phyloP scores from a whole-genome alignment of 169 alveolate species.

The Plasmodium inui region DNA sequence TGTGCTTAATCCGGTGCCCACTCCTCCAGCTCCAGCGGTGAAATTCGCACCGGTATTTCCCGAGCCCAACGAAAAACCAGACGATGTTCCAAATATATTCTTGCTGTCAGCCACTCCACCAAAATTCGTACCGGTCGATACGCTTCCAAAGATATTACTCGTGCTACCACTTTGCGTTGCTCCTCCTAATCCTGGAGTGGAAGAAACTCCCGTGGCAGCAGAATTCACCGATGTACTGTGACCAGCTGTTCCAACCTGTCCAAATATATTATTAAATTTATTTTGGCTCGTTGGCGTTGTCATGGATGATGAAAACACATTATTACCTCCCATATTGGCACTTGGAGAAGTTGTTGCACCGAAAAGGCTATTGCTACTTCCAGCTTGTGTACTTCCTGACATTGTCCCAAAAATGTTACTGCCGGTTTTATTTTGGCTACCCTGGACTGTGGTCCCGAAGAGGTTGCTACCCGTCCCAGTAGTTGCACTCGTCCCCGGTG shows the following conservation, averaged over 20 bases:
- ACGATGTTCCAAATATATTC: slow-evolving; percentile 49
- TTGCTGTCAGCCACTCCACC: slow-evolving; percentile 30
- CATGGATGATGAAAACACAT: slow-evolving; percentile 30
- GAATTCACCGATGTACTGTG: not conserved
- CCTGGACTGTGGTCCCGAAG: slow-evolving; percentile 28
- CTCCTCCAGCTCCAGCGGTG: slow-evolving; percentile 15
- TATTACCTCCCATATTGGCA: slow-evolving; percentile 35
- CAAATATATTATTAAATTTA: slow-evolving; percentile 49
- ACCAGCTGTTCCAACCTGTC: slow-evolving; percentile 2
- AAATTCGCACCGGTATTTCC: not conserved
- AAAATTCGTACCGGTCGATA: slow-evolving; percentile 20
- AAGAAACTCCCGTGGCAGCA: not conserved
- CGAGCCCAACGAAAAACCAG: slow-evolving; percentile 27
- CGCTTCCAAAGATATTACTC: slow-evolving; percentile 24
- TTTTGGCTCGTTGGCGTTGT: slow-evolving; percentile 27
- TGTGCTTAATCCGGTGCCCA: not conserved
- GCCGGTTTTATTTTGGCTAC: slow-evolving; percentile 42
- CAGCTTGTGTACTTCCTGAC: slow-evolving; percentile 45
- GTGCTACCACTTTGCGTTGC: slow-evolving; percentile 23
- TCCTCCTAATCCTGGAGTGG: slow-evolving; percentile 15
- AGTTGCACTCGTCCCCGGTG: slow-evolving; percentile 21
- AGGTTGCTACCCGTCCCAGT: not conserved
- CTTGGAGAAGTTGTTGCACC: slow-evolving; percentile 6
- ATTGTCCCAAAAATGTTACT: slow-evolving; percentile 50
- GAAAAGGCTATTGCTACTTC: slow-evolving; percentile 29